Evolutionary conservation across 140 eudicot genomes (phyloP).

Genomic region (Anethum foeniculum): DNA sequence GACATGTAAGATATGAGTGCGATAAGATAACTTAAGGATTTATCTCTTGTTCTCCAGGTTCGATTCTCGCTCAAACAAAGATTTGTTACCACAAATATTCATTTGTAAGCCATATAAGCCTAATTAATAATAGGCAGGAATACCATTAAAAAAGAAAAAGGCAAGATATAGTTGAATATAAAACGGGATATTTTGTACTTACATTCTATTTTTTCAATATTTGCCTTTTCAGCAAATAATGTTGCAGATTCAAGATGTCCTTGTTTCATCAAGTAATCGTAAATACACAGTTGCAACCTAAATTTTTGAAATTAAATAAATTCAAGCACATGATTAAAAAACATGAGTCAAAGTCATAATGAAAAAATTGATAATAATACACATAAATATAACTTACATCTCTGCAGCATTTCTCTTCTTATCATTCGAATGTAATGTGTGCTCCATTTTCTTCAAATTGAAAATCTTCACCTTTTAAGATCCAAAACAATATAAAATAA

Average conservation of each 20-base stretch:
- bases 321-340: neutral
- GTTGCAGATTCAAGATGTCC: slow-evolving; percentile 21
- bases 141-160: no score
- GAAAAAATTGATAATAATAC: neutral
- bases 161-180: neutral
- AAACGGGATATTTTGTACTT: slow-evolving; percentile 5
- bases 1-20: no score
- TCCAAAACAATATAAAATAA: neutral
- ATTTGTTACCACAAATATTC: no score
- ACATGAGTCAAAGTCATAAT: neutral
- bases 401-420: slow-evolving; percentile 18
- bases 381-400: slow-evolving; percentile 20
- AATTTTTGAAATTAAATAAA: neutral
- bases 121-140: no score
- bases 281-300: slow-evolving; percentile 27
- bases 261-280: slow-evolving; percentile 24
- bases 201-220: slow-evolving; percentile 8
- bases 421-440: no score
- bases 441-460: neutral
- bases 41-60: no score
- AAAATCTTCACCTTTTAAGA: neutral
- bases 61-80: no score
- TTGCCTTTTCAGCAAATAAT: slow-evolving; percentile 23
- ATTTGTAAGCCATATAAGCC: no score
- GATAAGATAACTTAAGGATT: no score